Evolutionary conservation across 352 stramenopile genomes (phyloP).

Genomic region (Pythium phragmitis): DNA sequence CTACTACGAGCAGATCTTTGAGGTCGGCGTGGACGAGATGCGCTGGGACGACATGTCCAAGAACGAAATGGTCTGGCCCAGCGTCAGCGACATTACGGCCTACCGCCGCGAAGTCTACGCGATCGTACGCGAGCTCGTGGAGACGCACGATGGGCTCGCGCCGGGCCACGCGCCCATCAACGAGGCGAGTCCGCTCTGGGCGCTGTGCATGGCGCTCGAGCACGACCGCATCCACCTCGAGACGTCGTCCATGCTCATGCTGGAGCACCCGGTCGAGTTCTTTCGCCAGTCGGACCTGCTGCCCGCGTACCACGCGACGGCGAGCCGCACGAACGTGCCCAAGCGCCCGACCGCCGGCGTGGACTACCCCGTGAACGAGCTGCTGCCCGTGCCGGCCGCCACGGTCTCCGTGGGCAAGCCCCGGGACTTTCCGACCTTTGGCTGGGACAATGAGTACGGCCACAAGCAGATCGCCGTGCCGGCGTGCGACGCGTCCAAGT

Average conservation of each 20-base stretch:
- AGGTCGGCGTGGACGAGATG: constrained; percentile 98
- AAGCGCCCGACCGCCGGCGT: constrained; percentile 64
- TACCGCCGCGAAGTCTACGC: constrained; percentile 93
- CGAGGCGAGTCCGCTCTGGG: constrained; percentile 90
- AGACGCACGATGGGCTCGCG: constrained; percentile 85
- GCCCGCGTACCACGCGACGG: constrained; percentile 82
- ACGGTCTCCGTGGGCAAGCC: constrained; percentile 90
- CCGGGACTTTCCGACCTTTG: constrained; percentile 91
- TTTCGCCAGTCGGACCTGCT: constrained; percentile 85
- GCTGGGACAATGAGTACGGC: constrained; percentile 99
- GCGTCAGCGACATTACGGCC: constrained; percentile 84
- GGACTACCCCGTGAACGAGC: constrained; percentile 89
- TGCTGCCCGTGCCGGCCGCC: constrained; percentile 73
- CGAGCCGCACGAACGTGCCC: constrained; percentile 26
- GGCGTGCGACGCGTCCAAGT: constrained; percentile 86
- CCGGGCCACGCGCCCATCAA: constrained; percentile 76
- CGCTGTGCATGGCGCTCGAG: constrained; percentile 94
- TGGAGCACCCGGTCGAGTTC: constrained; percentile 89
- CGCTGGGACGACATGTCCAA: constrained; percentile 98
- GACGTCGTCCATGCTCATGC: constrained; percentile 95
- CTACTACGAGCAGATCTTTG: constrained; percentile 95
- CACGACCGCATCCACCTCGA: constrained; percentile 98
- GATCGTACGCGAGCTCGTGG: constrained; percentile 84
- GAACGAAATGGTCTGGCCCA: constrained; percentile 95
- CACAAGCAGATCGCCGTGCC: constrained; percentile 83